A percentile compares a stretch with the other conserved stretches of the same genome.
Conservation (phyloP, 208 protist genomes). For the Trypanosoma grayi region DNA sequence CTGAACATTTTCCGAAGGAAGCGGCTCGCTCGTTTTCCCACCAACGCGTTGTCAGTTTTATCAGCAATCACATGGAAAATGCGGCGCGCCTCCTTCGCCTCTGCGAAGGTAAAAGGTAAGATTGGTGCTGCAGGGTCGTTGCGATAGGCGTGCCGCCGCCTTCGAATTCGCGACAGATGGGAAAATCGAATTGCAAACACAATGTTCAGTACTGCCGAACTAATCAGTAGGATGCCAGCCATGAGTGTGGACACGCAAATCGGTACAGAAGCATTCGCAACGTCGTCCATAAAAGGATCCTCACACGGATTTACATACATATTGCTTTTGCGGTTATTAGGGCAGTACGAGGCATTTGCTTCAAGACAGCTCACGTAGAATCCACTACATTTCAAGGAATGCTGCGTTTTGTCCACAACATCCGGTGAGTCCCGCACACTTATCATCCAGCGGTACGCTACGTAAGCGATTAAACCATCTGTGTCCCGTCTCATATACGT, state of each 20-base stretch:
- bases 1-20: conserved; percentile 51
- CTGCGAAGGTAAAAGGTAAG: conserved; percentile 37
- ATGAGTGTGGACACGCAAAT: conserved; percentile 26
- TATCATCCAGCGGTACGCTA: conserved; percentile 28
- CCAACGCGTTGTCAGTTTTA: conserved; percentile 10
- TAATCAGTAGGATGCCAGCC: conserved; percentile 29
- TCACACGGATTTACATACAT: conserved; percentile 37
- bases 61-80: conserved; percentile 32
- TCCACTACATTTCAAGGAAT: conserved; percentile 47
- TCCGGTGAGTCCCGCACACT: not conserved
- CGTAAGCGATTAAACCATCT: conserved; percentile 13
- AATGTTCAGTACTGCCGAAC: conserved; percentile 28
- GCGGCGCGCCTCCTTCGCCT: conserved; percentile 22
- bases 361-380: conserved; percentile 54
- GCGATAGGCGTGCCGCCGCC: conserved; percentile 39
- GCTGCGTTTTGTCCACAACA: conserved; percentile 38
- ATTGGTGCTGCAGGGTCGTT: conserved; percentile 31
- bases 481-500: conserved; percentile 20
- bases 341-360: conserved; percentile 40
- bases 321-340: conserved; percentile 34
- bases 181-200: conserved; percentile 39
- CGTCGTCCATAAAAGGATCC: conserved; percentile 25
- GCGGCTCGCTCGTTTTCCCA: conserved; percentile 11
- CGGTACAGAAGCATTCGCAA: conserved; percentile 26
- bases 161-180: conserved; percentile 28